Evolutionary conservation across 2,329 filamentous ascomycete species (phyloP), one percentile per base, ranked within the genome.

Genomic region (Fusarium heterosporum): DNA sequence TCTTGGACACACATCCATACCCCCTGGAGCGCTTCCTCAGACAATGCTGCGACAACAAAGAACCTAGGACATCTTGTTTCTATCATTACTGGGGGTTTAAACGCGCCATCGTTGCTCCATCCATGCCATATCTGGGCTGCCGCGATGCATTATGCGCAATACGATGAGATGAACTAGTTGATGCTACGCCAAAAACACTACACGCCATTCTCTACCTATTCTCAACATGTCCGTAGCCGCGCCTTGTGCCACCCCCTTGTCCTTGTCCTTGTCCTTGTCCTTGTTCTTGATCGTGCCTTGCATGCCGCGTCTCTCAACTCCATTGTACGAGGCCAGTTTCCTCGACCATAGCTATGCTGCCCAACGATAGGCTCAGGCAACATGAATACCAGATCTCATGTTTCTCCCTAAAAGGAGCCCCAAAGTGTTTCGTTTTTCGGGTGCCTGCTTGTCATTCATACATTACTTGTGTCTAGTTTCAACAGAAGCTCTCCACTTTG

Each of bases 331-430:
- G 71, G 60, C 71, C 71, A 52, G 69, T 73, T 73, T 69, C 62
- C 47, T 64, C 46, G 71, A 63, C 71, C 71, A 45, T 26, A 34
- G 13, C 26, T 45, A 50, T 43, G 57, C 34, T 46, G 57, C 49
- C 66, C 55, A 67, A 69, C 68, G 70, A 72, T 72, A 72, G 68
- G 70, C 42, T 57, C 30, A 66, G 55, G 47, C 46, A 68, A 39
- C 68, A 70, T 55, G 32, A 54, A 26, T 49, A 45, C 56, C 54
- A 40, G 59, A 64, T 68, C 42, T 65, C 60, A 47, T 61, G 64
- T 68, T 68, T 68, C 64, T 42, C 46, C 49, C 46, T 47, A 50
- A 43, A 63, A 57, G 41, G 60, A 46, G 26, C 45, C 39, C 42
- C 54, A 56, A 42, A 61, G 55, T 71, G 70, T 72, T 72, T 72